A percentile compares a stretch with the other conserved stretches of the same genome.
phyloP scores from a whole-genome alignment of 148 eudicot species.

The Simmondsia chinensis region DNA sequence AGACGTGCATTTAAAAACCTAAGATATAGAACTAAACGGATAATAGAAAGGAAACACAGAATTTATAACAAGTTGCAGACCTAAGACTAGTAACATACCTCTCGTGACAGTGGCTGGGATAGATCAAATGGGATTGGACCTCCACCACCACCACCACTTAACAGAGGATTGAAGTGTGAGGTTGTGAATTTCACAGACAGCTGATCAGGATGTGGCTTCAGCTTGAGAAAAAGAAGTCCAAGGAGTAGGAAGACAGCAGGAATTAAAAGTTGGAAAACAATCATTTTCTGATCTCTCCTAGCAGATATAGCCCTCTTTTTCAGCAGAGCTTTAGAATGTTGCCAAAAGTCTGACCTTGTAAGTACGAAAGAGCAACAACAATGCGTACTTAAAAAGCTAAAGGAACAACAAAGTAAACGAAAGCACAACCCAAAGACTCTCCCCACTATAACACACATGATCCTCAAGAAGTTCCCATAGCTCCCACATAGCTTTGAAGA shows the following conservation, averaged over 20 bases:
- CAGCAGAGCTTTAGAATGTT: slow-evolving; percentile 76
- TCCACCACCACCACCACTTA: slow-evolving; percentile 89
- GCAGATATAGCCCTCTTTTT: slow-evolving; percentile 82
- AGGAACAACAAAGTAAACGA: slow-evolving; percentile 35
- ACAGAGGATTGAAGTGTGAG: slow-evolving; percentile 74
- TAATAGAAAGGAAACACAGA: slow-evolving; percentile 3
- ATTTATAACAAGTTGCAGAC: slow-evolving; percentile 1
- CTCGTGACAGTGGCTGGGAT: slow-evolving; percentile 46
- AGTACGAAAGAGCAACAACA: slow-evolving; percentile 65
- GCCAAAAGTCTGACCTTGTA: slow-evolving; percentile 79
- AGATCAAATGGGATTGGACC: slow-evolving; percentile 94
- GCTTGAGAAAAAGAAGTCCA: slow-evolving; percentile 74
- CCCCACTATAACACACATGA: slow-evolving; percentile 30
- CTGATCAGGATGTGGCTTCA: slow-evolving; percentile 93
- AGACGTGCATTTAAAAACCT: too few species aligned
- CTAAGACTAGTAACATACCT: slow-evolving; percentile 28
- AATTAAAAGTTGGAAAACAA: slow-evolving; percentile 87
- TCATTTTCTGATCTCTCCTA: slow-evolving; percentile 78
- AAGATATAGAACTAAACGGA: too few species aligned
- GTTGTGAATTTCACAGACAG: slow-evolving; percentile 75
- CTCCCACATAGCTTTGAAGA: slow-evolving; percentile 33
- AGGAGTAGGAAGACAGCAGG: slow-evolving; percentile 77
- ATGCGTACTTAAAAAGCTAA: slow-evolving; percentile 46
- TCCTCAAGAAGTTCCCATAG: slow-evolving; percentile 28
- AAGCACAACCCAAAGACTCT: slow-evolving; percentile 41